Evolutionary conservation across 2,329 filamentous ascomycete species (phyloP), one percentile per base, ranked within the genome.

Genomic region (Penicillium polonicum): DNA sequence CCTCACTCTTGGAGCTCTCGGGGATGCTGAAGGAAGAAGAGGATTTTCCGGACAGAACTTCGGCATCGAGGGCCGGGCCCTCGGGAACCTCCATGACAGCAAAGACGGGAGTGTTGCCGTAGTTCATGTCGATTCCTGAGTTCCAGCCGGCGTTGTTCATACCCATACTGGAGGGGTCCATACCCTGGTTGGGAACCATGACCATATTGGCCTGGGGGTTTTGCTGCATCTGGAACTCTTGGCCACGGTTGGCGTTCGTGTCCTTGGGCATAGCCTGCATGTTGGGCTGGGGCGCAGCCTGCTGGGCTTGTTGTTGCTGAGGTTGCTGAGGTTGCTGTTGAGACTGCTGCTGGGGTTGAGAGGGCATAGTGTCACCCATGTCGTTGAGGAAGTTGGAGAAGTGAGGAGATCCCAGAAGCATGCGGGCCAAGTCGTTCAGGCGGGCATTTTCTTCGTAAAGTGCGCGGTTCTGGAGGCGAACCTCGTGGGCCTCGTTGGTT

Each of bases 391-490:
- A 92, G 77, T 85, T 88, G 63, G 85, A 91, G 76, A 97, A 96
- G 7, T 91, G 88, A 15, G 90, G 84, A 7, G 91, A 93, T 5
- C 86, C 86, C 19, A 93, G 82, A 29, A 93, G 86, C 85, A 91
- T 91, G 73, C 87, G 88, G n/a, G 88, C 90, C 19, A 93, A 80
- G 64, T 91, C 88, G 9, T 84, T 85, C 52, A 93, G 80, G 48
- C 90, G 90, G 70, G 87, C 87, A 77, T 96, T 96, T 81, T 96
- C 92, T 46, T 95, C 90, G 65, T 86, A 79, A 19, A 99, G 83
- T 38, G 89, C 87, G 48, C 86, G 85, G 80, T 97, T 97, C 76
- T 95, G 88, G 36, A 83, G 78, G 61, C 90, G 88, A 35, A 97
- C 83, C 45, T 92, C 89, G 63, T 88, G 88, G 65, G 89, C 88